A percentile compares a stretch with the other conserved stretches of the same genome.
These are phyloP conservation scores for Talaromyces sp. DNA, from an alignment of 2,329 filamentous ascomycete genomes.

Conservation along the genomic window DNA sequence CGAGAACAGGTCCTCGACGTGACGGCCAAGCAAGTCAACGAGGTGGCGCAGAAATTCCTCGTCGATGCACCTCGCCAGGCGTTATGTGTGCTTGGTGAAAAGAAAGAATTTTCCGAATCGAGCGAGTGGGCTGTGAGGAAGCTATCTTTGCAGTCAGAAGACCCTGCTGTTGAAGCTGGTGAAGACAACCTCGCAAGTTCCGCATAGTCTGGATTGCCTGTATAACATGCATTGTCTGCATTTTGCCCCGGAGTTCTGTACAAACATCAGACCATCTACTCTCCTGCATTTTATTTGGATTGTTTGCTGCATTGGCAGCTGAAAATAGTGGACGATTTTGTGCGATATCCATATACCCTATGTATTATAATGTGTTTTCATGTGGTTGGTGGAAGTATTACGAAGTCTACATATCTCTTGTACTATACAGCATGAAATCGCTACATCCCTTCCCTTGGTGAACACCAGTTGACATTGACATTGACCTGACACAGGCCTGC, in stretches of 20 bases:
- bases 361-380: background rate
- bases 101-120: slow-evolving; percentile 55
- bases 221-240: background rate
- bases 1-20: slow-evolving; percentile 85
- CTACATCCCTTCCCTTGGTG: background rate
- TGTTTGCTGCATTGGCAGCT: slow-evolving; percentile 15
- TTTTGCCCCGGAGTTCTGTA: background rate
- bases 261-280: slow-evolving; percentile 9
- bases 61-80: slow-evolving; percentile 57
- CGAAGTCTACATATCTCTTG: background rate
- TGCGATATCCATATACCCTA: slow-evolving; percentile 7
- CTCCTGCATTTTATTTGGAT: slow-evolving; percentile 4
- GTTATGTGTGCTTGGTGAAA: slow-evolving; percentile 74
- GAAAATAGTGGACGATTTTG: slow-evolving; percentile 13
- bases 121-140: slow-evolving; percentile 68
- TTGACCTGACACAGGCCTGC: background rate
- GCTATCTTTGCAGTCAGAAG: slow-evolving; percentile 55
- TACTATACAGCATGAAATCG: background rate
- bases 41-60: slow-evolving; percentile 76
- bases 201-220: background rate
- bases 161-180: slow-evolving; percentile 33
- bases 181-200: background rate
- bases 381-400: background rate
- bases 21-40: slow-evolving; percentile 70
- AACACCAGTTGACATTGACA: background rate